These are phyloP conservation scores for Russula olivacea DNA, from an alignment of 768 basidiomycete species.

Conservation along the genomic window DNA sequence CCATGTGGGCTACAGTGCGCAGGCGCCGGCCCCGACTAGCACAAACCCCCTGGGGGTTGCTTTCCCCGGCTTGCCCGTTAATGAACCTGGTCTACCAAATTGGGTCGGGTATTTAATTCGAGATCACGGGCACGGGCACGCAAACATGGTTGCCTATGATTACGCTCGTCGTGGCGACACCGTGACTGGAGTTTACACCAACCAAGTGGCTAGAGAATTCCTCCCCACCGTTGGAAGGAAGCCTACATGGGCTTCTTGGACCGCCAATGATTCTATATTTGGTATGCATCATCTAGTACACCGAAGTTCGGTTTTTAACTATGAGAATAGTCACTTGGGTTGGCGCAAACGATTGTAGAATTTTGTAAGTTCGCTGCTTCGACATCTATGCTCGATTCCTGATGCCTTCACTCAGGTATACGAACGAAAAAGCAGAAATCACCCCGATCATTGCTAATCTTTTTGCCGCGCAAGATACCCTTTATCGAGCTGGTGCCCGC, in stretches of 20 bases:
- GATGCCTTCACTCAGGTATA: neutral
- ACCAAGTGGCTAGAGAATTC: constrained; percentile 19
- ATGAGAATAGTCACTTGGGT: constrained; percentile 46
- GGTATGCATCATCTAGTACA: constrained; percentile 31
- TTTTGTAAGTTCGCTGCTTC: constrained; percentile 12
- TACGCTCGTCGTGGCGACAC: constrained; percentile 25
- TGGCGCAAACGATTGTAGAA: constrained; percentile 51
- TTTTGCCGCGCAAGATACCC: constrained; percentile 39
- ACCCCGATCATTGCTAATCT: constrained; percentile 28
- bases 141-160: constrained; percentile 24
- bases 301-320: neutral
- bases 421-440: constrained; percentile 14
- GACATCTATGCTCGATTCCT: constrained; percentile 30
- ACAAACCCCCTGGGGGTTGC: constrained; percentile 20
- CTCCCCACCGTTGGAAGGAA: constrained; percentile 32
- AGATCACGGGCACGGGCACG: constrained; percentile 20
- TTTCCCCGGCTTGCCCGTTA: constrained; percentile 18
- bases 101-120: constrained; percentile 23
- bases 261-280: constrained; percentile 40
- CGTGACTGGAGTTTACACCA: constrained; percentile 24
- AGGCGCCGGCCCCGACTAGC: constrained; percentile 17
- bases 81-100: constrained; percentile 20
- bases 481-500: constrained; percentile 42
- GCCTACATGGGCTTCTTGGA: constrained; percentile 40
- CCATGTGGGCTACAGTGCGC: constrained; percentile 20